Percentiles rank a stretch among this genome's conserved stretches.
These are phyloP conservation scores for Penicillium olsonii DNA, from an alignment of 2,329 filamentous ascomycete species.

Conservation along the genomic window DNA sequence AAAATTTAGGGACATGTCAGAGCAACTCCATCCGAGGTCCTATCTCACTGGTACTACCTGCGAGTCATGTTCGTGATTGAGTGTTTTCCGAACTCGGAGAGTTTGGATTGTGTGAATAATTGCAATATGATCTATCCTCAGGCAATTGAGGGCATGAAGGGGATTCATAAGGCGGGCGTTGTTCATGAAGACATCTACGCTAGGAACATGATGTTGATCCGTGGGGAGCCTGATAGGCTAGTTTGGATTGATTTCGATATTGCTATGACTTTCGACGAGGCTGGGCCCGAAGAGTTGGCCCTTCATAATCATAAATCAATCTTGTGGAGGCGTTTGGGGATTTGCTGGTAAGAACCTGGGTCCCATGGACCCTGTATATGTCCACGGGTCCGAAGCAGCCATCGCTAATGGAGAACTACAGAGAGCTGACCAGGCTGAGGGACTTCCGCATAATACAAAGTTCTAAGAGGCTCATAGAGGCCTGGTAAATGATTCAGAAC, in stretches of 20 bases:
- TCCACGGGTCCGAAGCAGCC: neutral
- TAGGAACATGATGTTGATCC: slow-evolving; percentile 21
- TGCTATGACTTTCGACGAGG: slow-evolving; percentile 20
- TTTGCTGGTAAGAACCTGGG: slow-evolving; percentile 11
- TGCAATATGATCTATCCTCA: slow-evolving; percentile 13
- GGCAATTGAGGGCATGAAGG: slow-evolving; percentile 22
- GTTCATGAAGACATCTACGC: slow-evolving; percentile 24
- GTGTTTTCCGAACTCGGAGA: slow-evolving; percentile 16
- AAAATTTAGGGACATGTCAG: too few relatives aligned
- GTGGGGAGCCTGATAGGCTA: slow-evolving; percentile 15
- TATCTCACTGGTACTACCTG: too few relatives aligned
- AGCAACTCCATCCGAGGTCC: too few relatives aligned
- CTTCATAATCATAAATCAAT: slow-evolving; percentile 14
- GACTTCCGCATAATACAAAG: slow-evolving; percentile 23
- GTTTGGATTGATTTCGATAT: slow-evolving; percentile 30
- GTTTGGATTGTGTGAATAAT: slow-evolving; percentile 23
- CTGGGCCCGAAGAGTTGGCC: slow-evolving; percentile 7
- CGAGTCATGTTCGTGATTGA: too few relatives aligned
- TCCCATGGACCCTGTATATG: too few relatives aligned
- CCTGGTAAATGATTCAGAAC: too few relatives aligned
- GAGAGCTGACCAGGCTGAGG: slow-evolving; percentile 20
- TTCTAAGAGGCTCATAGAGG: too few relatives aligned
- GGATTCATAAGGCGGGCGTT: slow-evolving; percentile 20
- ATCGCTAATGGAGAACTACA: slow-evolving; percentile 12
- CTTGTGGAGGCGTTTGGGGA: slow-evolving; percentile 18